Evolutionary conservation across 129 eudicot species (phyloP).

Genomic region (Lonicera japonica): DNA sequence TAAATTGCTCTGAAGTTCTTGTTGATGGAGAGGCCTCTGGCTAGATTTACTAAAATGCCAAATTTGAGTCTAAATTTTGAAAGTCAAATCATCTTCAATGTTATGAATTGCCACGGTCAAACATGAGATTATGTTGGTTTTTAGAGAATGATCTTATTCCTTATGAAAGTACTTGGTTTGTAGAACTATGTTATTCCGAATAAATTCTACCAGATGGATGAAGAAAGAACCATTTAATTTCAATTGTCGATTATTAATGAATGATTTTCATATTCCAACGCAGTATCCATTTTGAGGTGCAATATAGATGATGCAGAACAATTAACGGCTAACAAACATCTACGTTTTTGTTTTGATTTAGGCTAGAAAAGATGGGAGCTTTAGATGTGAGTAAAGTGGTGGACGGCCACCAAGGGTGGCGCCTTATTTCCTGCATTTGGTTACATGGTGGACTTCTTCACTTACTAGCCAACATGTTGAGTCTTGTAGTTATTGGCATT

Average conservation of each 20-base stretch:
- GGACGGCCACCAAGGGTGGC: conserved; percentile 72
- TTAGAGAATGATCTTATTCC: too few species aligned
- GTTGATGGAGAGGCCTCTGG: too few species aligned
- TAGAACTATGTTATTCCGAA: too few species aligned
- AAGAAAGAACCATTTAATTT: too few species aligned
- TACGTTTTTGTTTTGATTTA: conserved; percentile 9
- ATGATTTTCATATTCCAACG: neutral
- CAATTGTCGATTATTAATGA: neutral
- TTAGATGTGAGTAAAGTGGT: conserved; percentile 77
- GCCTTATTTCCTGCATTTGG: conserved; percentile 85
- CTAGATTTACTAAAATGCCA: too few species aligned
- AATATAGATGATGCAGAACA: neutral
- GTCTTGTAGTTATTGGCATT: conserved; percentile 80
- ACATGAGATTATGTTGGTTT: too few species aligned
- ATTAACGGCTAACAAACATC: neutral
- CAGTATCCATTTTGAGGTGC: too few species aligned
- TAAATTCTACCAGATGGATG: neutral
- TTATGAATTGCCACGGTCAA: too few species aligned
- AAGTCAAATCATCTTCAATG: too few species aligned
- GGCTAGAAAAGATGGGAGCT: conserved; percentile 92
- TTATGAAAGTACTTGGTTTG: too few species aligned
- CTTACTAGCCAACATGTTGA: conserved; percentile 82
- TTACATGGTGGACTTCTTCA: conserved; percentile 93
- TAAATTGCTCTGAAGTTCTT: too few species aligned
- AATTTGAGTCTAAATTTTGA: too few species aligned